Evolutionary conservation across 2,329 filamentous ascomycete genomes (phyloP).

Genomic region (Endoconidiophora laricicola): DNA sequence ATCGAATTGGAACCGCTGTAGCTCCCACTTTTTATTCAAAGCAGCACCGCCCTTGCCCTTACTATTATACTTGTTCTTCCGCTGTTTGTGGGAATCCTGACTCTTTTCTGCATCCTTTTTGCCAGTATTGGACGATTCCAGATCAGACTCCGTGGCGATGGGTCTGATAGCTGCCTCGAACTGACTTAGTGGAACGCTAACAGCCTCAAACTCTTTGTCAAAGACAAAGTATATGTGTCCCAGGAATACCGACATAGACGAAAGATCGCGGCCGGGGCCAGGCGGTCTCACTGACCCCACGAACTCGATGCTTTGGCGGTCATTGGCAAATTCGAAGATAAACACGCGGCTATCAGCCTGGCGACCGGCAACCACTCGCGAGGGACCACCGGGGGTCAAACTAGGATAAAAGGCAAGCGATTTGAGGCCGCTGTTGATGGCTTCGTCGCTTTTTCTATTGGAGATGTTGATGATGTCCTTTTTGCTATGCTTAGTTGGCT

Average conservation of each 20-base stretch:
- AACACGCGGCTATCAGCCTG: conserved; percentile 10
- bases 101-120: neutral
- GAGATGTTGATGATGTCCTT: neutral
- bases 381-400: neutral
- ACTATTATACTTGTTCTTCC: neutral
- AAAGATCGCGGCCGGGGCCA: conserved; percentile 9
- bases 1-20: conserved; percentile 6
- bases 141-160: too few relatives aligned
- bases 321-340: conserved; percentile 7
- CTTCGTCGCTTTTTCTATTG: neutral
- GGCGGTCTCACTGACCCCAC: conserved; percentile 8
- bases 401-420: conserved; percentile 9
- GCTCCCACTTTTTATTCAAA: conserved; percentile 3
- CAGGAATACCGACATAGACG: conserved; percentile 9
- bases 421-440: conserved; percentile 5
- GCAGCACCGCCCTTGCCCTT: neutral
- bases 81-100: neutral
- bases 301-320: conserved; percentile 4
- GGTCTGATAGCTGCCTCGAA: conserved; percentile 6
- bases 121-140: neutral
- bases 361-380: conserved; percentile 7
- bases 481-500: conserved; percentile 11
- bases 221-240: conserved; percentile 11
- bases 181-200: conserved; percentile 7
- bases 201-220: conserved; percentile 8